phyloP scores from a whole-genome alignment of 1,284 basidiomycete genomes.

The Austroboletus niveus region DNA sequence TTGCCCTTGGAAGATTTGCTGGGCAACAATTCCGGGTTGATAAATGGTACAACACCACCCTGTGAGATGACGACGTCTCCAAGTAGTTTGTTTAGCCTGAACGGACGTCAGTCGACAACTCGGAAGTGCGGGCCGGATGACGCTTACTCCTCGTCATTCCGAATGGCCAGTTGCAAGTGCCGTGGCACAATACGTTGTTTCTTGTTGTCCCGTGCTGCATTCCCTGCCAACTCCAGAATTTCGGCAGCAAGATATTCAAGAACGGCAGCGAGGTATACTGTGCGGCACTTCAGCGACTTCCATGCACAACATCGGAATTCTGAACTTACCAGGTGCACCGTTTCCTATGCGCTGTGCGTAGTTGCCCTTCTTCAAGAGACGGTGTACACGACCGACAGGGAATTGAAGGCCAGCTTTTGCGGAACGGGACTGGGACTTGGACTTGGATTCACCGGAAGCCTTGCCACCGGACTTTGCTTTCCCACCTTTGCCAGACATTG shows the following conservation, averaged over 20 bases:
- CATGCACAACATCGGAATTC: background rate
- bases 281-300: background rate
- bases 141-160: conserved; percentile 80
- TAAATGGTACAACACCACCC: conserved; percentile 85
- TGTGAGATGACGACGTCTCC: conserved; percentile 88
- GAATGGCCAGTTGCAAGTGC: conserved; percentile 87
- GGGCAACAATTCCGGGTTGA: conserved; percentile 49
- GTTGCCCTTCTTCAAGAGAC: conserved; percentile 84
- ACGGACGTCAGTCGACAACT: conserved; percentile 5
- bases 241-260: conserved; percentile 86
- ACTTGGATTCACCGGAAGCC: conserved; percentile 41
- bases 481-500: conserved; percentile 57
- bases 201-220: conserved; percentile 82
- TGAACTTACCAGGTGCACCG: conserved; percentile 72
- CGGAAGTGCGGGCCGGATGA: conserved; percentile 13
- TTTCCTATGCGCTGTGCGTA: conserved; percentile 79
- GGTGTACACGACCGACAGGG: conserved; percentile 92
- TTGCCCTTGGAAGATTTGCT: conserved; percentile 36
- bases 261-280: conserved; percentile 78
- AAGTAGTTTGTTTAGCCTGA: conserved; percentile 71
- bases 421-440: conserved; percentile 74
- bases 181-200: conserved; percentile 92
- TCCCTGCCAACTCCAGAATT: conserved; percentile 87
- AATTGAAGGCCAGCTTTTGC: conserved; percentile 73
- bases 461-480: conserved; percentile 65